Conservation (phyloP, 805 yeast species). For the Zygosaccharomyces kombuchaensis region DNA sequence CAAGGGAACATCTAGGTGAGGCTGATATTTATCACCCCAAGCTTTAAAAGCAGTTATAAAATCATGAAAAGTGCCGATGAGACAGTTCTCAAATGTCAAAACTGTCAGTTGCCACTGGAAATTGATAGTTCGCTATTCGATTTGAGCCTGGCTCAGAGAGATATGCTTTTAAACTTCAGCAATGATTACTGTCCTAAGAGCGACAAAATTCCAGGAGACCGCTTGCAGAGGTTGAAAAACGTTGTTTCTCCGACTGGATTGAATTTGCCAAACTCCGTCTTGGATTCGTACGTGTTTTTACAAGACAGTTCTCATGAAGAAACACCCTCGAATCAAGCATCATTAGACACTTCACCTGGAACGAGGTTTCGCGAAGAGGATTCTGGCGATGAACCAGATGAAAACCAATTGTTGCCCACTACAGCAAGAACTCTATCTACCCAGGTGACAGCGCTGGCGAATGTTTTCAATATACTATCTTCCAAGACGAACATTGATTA, state of each 20-base stretch:
- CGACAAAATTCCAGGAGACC: conserved; percentile 23
- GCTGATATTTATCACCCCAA: not conserved
- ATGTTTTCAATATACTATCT: conserved; percentile 68
- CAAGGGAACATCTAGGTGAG: not conserved
- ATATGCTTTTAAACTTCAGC: conserved; percentile 35
- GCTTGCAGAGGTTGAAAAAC: conserved; percentile 19
- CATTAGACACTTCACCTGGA: conserved; percentile 10
- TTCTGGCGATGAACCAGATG: conserved; percentile 20
- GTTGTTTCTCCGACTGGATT: conserved; percentile 22
- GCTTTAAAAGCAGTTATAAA: not conserved
- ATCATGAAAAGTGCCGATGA: conserved; percentile 10
- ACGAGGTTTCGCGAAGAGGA: conserved; percentile 15
- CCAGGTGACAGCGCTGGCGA: conserved; percentile 50
- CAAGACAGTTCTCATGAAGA: conserved; percentile 13
- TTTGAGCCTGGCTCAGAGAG: conserved; percentile 43
- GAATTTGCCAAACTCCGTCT: conserved; percentile 31
- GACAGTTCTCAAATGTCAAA: conserved; percentile 37
- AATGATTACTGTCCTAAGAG: conserved; percentile 7
- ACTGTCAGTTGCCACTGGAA: conserved; percentile 42
- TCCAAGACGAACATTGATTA: conserved; percentile 71
- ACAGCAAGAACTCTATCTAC: conserved; percentile 41
- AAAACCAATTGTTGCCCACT: conserved; percentile 8
- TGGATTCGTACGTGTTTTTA: conserved; percentile 29
- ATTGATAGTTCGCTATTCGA: conserved; percentile 43
- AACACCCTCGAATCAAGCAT: conserved; percentile 5